Percentiles rank a stretch among this genome's conserved stretches.
Evolutionary conservation across 805 yeast genomes (phyloP).

Genomic region (Saturnispora dispora): DNA sequence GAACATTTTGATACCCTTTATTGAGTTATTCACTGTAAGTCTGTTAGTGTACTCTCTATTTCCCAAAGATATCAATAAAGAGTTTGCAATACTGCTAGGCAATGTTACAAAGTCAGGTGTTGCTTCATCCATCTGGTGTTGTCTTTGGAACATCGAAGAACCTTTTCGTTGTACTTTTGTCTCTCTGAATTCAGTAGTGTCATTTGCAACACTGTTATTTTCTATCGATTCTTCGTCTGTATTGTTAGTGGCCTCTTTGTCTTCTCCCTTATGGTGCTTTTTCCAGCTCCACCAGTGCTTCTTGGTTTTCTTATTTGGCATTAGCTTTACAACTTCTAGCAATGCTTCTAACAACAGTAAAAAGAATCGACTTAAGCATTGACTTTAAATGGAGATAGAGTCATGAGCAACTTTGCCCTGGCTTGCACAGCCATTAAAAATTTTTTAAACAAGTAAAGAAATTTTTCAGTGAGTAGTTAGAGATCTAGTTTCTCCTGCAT

Average conservation of each 20-base stretch:
- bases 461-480: not conserved
- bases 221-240: not conserved
- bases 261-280: not conserved
- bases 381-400: no score
- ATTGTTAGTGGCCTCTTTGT: not conserved
- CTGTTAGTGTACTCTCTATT: not conserved
- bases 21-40: not conserved
- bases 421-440: not conserved
- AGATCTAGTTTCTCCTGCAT: not conserved
- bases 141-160: not conserved
- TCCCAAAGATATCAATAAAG: not conserved
- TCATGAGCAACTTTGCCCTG: not conserved
- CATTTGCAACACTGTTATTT: not conserved
- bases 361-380: not conserved
- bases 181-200: not conserved
- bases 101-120: not conserved
- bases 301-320: not conserved
- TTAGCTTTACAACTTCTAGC: not conserved
- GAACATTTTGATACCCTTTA: not conserved
- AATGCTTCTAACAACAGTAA: not conserved
- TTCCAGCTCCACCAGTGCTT: not conserved
- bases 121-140: not conserved
- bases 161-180: not conserved
- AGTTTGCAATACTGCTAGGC: not conserved
- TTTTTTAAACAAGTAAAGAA: not conserved